Conservation (phyloP, 192 early-diverging fungal genomes). For the Podila epicladia region DNA sequence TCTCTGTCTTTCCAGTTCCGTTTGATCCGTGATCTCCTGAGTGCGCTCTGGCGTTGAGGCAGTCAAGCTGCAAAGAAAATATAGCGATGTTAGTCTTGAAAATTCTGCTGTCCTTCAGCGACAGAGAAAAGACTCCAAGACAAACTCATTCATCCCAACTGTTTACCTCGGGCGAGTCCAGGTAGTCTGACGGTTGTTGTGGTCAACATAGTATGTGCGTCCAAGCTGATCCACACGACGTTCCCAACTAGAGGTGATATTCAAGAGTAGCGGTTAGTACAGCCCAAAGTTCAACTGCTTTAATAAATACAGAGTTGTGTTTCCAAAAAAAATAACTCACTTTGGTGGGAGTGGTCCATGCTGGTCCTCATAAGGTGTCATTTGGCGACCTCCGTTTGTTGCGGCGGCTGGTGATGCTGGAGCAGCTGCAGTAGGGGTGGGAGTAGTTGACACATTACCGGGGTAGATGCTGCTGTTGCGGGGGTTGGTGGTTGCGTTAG, state of each 20-base stretch:
- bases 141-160: background rate
- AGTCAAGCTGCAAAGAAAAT: slow-evolving; percentile 20
- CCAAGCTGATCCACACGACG: slow-evolving; percentile 91
- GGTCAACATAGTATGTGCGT: slow-evolving; percentile 97
- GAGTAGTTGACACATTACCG: slow-evolving; percentile 6
- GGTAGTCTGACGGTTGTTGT: slow-evolving; percentile 92
- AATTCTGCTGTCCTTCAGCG: too few relatives aligned
- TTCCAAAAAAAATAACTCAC: slow-evolving; percentile 1
- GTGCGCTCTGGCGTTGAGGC: slow-evolving; percentile 31
- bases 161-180: slow-evolving; percentile 74
- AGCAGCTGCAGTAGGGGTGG: slow-evolving; percentile 9
- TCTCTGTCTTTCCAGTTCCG: slow-evolving; percentile 77
- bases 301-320: background rate
- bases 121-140: background rate
- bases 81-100: background rate
- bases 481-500: slow-evolving; percentile 6
- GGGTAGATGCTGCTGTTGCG: slow-evolving; percentile 8
- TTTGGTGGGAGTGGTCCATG: slow-evolving; percentile 59
- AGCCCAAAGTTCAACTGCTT: too few relatives aligned
- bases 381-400: slow-evolving; percentile 24
- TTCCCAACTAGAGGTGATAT: slow-evolving; percentile 80
- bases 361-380: slow-evolving; percentile 63
- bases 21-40: slow-evolving; percentile 61
- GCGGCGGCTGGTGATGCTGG: slow-evolving; percentile 23
- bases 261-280: too few relatives aligned